Conservation (phyloP, 306 rosid species). For the Medicago ruthenica region DNA sequence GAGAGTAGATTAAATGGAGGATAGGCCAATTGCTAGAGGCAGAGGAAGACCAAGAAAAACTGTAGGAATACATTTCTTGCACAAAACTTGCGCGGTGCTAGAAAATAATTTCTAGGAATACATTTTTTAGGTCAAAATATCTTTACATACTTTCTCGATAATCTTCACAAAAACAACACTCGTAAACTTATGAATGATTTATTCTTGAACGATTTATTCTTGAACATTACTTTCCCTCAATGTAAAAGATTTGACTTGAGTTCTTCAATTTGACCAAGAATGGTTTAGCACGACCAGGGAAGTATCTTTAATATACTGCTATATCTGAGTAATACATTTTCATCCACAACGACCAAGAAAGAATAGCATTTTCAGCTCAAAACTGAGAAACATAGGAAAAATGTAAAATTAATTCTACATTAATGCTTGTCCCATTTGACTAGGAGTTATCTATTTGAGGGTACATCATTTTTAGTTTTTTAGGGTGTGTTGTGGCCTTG, state of each 20-base stretch:
- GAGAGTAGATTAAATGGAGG: not conserved
- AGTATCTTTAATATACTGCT: too few relatives aligned
- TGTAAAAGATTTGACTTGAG: not conserved
- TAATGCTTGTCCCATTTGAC: constrained; percentile 21
- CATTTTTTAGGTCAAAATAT: constrained; percentile 5
- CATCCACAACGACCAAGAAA: too few relatives aligned
- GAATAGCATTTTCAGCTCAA: constrained; percentile 29
- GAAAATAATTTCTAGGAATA: not conserved
- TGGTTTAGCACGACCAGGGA: too few relatives aligned
- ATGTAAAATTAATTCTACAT: constrained; percentile 5
- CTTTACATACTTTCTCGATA: not conserved
- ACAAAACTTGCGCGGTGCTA: not conserved
- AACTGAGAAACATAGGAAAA: not conserved
- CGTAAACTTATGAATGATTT: not conserved
- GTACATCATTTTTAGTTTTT: constrained; percentile 20
- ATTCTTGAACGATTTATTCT: constrained; percentile 5
- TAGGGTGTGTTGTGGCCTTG: constrained; percentile 38
- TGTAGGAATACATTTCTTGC: not conserved
- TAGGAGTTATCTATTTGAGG: constrained; percentile 31
- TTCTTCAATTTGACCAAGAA: too few relatives aligned
- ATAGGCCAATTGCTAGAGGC: not conserved
- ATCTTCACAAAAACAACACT: not conserved
- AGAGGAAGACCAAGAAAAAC: not conserved
- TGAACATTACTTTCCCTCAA: constrained; percentile 12
- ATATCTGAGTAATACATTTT: too few relatives aligned